Percentiles rank a stretch among this genome's conserved stretches.
These are phyloP conservation scores for Penicillium expansum DNA, from an alignment of 2,329 filamentous ascomycete genomes.

Conservation along the genomic window DNA sequence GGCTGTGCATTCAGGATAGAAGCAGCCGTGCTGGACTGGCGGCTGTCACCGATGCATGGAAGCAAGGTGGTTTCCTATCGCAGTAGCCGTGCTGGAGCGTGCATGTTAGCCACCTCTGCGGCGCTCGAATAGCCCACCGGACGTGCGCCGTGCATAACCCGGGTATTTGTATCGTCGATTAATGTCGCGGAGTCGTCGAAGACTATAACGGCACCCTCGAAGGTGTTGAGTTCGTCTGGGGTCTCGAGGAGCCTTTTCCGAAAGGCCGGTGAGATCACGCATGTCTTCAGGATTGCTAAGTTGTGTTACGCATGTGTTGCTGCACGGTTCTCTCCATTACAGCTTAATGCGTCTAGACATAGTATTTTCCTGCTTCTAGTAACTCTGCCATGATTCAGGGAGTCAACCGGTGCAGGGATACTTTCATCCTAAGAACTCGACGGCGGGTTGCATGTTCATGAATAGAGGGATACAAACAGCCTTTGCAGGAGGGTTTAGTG, in stretches of 20 bases:
- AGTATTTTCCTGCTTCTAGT: background rate
- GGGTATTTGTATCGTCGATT: slow-evolving; percentile 40
- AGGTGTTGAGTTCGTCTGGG: slow-evolving; percentile 51
- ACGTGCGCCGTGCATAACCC: background rate
- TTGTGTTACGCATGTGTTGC: no score
- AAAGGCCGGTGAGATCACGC: slow-evolving; percentile 49
- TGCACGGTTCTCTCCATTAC: slow-evolving; percentile 14
- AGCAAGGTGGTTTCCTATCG: background rate
- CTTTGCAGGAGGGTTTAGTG: background rate
- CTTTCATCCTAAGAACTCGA: background rate
- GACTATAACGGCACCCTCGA: slow-evolving; percentile 36
- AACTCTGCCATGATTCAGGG: background rate
- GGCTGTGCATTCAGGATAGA: background rate
- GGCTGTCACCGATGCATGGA: background rate
- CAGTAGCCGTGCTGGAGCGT: background rate
- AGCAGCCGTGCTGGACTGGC: background rate
- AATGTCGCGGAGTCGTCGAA: slow-evolving; percentile 37
- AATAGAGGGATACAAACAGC: no score
- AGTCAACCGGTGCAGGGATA: background rate
- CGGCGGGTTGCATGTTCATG: background rate
- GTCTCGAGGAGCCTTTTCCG: slow-evolving; percentile 43
- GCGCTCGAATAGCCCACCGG: background rate
- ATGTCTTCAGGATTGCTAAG: slow-evolving; percentile 56
- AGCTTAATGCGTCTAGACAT: background rate
- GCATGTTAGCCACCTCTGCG: no score